A percentile compares a stretch with the other conserved stretches of the same genome.
Conservation (phyloP, 2,329 filamentous ascomycete species). For the Epichloe amarillans region DNA sequence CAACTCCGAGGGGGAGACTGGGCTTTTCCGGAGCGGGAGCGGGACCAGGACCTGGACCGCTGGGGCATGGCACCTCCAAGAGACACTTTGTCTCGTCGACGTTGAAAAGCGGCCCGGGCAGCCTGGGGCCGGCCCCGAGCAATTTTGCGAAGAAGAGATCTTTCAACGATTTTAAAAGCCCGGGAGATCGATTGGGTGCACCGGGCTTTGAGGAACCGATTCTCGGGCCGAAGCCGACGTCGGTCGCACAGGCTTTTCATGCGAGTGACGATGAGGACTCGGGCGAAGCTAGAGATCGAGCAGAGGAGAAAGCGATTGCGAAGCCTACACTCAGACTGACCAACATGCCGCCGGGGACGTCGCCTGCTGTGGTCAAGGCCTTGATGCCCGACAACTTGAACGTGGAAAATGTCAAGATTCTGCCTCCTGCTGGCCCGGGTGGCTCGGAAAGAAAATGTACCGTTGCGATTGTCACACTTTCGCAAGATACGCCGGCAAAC, state of each 20-base stretch:
- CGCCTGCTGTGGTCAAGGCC: slow-evolving; percentile 44
- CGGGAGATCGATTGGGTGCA: slow-evolving; percentile 19
- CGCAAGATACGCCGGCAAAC: slow-evolving; percentile 65
- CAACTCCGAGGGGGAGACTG: slow-evolving; percentile 5
- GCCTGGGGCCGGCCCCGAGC: slow-evolving; percentile 38
- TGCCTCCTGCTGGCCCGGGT: slow-evolving; percentile 33
- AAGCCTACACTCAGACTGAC: slow-evolving; percentile 50
- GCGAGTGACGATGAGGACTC: slow-evolving; percentile 49
- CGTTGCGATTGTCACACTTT: slow-evolving; percentile 68
- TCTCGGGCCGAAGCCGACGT: slow-evolving; percentile 28
- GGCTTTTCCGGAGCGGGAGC: slow-evolving; percentile 2
- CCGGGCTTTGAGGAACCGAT: slow-evolving; percentile 28
- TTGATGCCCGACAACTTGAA: slow-evolving; percentile 45
- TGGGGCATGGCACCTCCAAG: slow-evolving; percentile 22
- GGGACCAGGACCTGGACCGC: neutral
- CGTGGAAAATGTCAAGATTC: slow-evolving; percentile 62
- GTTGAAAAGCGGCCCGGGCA: slow-evolving; percentile 48
- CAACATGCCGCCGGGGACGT: slow-evolving; percentile 47
- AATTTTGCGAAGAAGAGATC: slow-evolving; percentile 41
- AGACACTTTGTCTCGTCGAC: slow-evolving; percentile 52
- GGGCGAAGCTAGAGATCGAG: slow-evolving; percentile 26
- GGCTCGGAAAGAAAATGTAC: slow-evolving; percentile 55
- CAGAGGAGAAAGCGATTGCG: slow-evolving; percentile 45
- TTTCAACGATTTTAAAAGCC: slow-evolving; percentile 24
- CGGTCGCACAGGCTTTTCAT: slow-evolving; percentile 57